These are phyloP conservation scores for Leccinum fibrillosum DNA, from an alignment of 768 basidiomycete species.

Conservation along the genomic window DNA sequence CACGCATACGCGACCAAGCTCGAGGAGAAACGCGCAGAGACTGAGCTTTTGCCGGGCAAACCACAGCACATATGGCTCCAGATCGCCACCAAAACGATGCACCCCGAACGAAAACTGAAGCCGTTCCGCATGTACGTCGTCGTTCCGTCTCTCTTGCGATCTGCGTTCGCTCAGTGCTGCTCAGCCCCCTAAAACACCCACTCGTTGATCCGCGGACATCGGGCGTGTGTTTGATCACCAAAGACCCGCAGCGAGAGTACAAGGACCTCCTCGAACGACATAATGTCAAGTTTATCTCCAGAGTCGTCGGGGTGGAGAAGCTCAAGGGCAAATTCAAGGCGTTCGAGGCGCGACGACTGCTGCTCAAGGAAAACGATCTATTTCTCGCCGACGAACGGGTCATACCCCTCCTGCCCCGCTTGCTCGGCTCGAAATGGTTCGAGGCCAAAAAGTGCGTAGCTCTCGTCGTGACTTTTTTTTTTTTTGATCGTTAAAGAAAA, in stretches of 20 bases:
- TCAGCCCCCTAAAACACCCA: conserved; percentile 71
- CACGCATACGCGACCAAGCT: conserved; percentile 65
- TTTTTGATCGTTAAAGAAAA: background rate
- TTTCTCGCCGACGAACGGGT: conserved; percentile 94
- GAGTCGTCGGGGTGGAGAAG: conserved; percentile 89
- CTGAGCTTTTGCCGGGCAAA: conserved; percentile 69
- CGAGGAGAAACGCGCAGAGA: conserved; percentile 63
- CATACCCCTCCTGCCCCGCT: conserved; percentile 78
- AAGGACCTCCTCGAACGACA: conserved; percentile 83
- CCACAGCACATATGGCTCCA: conserved; percentile 90
- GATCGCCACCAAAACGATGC: conserved; percentile 81
- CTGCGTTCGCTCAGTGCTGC: background rate
- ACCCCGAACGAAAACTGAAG: conserved; percentile 70
- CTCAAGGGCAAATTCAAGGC: conserved; percentile 91
- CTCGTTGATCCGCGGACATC: conserved; percentile 80
- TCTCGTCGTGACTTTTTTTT: background rate
- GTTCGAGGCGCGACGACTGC: conserved; percentile 75
- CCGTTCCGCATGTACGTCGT: conserved; percentile 76
- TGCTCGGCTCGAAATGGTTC: conserved; percentile 90
- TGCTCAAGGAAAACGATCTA: conserved; percentile 86
- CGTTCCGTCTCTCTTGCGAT: background rate
- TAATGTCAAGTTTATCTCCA: conserved; percentile 83
- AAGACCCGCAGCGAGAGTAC: conserved; percentile 94
- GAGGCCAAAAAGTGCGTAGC: conserved; percentile 86
- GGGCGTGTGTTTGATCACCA: conserved; percentile 86